These are phyloP conservation scores for Cadophora luteo-olivacea DNA, from an alignment of 2,329 filamentous ascomycete genomes.

Conservation along the genomic window DNA sequence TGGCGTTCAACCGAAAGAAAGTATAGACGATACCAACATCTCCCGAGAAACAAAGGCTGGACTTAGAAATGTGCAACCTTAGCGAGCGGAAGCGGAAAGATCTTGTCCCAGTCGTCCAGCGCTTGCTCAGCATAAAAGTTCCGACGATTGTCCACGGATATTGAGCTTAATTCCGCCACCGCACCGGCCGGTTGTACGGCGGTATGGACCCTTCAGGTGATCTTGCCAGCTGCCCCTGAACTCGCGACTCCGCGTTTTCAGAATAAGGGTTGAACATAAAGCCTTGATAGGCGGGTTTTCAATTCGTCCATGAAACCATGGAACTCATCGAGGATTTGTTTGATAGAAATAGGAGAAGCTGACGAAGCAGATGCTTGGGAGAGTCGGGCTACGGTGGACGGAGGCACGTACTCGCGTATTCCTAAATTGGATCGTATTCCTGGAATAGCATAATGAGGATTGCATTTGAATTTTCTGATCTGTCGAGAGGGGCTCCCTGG, in stretches of 20 bases:
- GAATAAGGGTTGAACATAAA: background rate
- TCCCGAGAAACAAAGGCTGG: background rate
- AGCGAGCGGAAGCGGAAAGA: constrained; percentile 6
- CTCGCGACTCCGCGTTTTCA: constrained; percentile 1
- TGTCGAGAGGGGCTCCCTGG: background rate
- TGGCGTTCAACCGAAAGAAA: background rate
- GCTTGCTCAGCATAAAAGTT: constrained; percentile 2
- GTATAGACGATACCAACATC: background rate
- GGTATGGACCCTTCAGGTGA: background rate
- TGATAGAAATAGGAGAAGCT: background rate
- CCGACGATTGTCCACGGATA: background rate
- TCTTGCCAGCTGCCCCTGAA: background rate
- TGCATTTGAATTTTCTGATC: background rate
- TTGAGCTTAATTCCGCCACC: constrained; percentile 5
- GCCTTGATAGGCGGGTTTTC: background rate
- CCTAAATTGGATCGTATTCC: background rate
- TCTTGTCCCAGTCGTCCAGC: background rate
- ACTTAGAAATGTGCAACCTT: background rate
- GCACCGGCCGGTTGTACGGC: background rate
- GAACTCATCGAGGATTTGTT: background rate
- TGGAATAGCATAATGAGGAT: background rate
- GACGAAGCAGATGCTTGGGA: background rate
- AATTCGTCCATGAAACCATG: background rate
- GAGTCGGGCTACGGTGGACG: background rate
- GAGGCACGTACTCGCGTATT: background rate